phyloP scores from a whole-genome alignment of 305 asterid species.

The Fraxinus ornus region DNA sequence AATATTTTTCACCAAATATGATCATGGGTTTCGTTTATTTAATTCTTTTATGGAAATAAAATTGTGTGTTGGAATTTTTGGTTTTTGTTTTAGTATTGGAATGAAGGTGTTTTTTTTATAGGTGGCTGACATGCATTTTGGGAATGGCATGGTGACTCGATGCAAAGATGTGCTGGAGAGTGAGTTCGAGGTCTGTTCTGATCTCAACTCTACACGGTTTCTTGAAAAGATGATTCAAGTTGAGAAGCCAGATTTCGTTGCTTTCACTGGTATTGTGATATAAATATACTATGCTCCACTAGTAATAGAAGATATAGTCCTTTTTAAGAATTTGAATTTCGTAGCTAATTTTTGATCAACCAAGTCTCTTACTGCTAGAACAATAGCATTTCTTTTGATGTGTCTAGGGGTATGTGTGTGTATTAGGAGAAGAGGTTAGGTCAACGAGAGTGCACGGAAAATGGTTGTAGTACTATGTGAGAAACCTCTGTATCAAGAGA shows the following conservation, averaged over 20 bases:
- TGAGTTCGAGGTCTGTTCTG: slow-evolving; percentile 72
- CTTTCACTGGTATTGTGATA: slow-evolving; percentile 61
- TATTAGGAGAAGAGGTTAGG: background rate
- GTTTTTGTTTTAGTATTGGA: background rate
- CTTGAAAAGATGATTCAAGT: slow-evolving; percentile 65
- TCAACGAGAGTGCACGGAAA: background rate
- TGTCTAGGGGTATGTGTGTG: no score
- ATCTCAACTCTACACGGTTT: slow-evolving; percentile 69
- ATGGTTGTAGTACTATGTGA: background rate
- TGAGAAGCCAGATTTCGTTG: slow-evolving; percentile 88
- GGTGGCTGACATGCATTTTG: slow-evolving; percentile 98
- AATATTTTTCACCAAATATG: background rate
- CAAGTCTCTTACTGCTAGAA: background rate
- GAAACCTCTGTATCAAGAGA: background rate
- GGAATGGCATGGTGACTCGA: slow-evolving; percentile 79
- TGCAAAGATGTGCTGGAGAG: slow-evolving; percentile 77
- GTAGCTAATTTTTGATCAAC: background rate
- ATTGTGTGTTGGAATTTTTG: background rate
- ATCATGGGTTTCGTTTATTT: background rate
- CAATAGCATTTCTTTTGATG: no score
- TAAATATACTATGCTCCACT: background rate
- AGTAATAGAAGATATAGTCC: background rate
- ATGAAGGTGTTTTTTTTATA: slow-evolving; percentile 13
- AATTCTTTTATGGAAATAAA: slow-evolving; percentile 6
- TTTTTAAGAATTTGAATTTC: background rate